Evolutionary conservation across 2,329 filamentous ascomycete species (phyloP), one percentile per base, ranked within the genome.

Genomic region (Diaporthe velutina): DNA sequence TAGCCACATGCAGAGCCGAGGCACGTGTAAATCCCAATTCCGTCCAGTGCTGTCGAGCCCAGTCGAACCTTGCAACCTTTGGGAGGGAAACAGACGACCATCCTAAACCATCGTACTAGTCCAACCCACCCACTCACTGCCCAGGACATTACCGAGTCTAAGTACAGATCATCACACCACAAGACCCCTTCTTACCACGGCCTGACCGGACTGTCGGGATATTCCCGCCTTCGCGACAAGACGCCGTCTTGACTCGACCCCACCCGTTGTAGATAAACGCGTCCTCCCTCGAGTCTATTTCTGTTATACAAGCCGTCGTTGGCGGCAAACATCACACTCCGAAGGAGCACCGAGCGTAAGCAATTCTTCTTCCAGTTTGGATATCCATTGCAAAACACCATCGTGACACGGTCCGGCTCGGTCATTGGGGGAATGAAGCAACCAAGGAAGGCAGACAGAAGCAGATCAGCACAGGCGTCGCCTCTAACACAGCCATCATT

Each of bases 401-500:
- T 38, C 28, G 61, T 25, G 30, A 35, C 48, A 28, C 54, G n/a
- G 22, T 25, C 64, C 48, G 25, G 48, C 48, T 40, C 48, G 64
- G 33, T 40, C 48, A 52, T 40, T 12, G 35, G 64, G 64, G 64
- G 30, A 68, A 68, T 68, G 64, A 68, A 68, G 48, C 45, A 54
- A 40, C 33, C 30, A 40, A 19, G 15, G 58, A 42, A 28, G 48
- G 33, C 30, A 38, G 9, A 68, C 13, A 52, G n/a, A 68, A 68
- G 33, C 64, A 68, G n/a, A 10, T 54, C 48, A 40, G 33, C 22
- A 68, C 48, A 68, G 64, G 64, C 64, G 25, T 28, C 42, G 25
- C 67, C 71, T 73, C 71, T 71, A 50, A 71, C 67, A 25, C 50
- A 71, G 66, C 57, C 64, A 67, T 55, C 74, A 75, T 75, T 75